A percentile compares a stretch with the other conserved stretches of the same genome.
phyloP scores from a whole-genome alignment of 1,139 yeast species.

The Meyerozyma carpophila region DNA sequence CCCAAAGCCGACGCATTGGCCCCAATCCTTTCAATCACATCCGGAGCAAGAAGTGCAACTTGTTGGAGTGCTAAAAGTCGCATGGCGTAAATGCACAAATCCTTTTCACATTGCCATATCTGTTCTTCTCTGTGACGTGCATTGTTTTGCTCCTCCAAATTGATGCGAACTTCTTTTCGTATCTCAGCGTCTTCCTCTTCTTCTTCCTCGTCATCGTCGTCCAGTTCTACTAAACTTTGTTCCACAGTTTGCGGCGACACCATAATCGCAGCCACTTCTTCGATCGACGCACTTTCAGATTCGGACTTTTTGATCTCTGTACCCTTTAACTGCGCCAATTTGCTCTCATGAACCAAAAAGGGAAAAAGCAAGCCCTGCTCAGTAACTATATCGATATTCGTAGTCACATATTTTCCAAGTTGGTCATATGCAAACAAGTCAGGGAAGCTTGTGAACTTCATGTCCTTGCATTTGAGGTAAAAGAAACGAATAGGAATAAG shows the following conservation, averaged over 20 bases:
- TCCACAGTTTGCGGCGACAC: not conserved
- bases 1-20: not conserved
- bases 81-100: not conserved
- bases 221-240: not conserved
- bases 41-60: not conserved
- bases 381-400: not conserved
- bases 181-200: not conserved
- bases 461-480: constrained; percentile 22
- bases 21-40: not conserved
- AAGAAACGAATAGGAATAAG: constrained; percentile 29
- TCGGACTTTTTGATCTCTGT: not conserved
- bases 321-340: not conserved
- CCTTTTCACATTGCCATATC: not conserved
- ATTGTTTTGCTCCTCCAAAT: not conserved
- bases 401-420: constrained; percentile 11
- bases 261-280: not conserved
- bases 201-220: not conserved
- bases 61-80: not conserved
- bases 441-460: constrained; percentile 24
- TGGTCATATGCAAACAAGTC: constrained; percentile 17
- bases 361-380: not conserved
- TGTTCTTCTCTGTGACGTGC: not conserved
- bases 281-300: not conserved
- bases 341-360: not conserved
- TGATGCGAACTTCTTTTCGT: not conserved